Conservation (phyloP, 768 basidiomycete species). For the Lepiota venenata region DNA sequence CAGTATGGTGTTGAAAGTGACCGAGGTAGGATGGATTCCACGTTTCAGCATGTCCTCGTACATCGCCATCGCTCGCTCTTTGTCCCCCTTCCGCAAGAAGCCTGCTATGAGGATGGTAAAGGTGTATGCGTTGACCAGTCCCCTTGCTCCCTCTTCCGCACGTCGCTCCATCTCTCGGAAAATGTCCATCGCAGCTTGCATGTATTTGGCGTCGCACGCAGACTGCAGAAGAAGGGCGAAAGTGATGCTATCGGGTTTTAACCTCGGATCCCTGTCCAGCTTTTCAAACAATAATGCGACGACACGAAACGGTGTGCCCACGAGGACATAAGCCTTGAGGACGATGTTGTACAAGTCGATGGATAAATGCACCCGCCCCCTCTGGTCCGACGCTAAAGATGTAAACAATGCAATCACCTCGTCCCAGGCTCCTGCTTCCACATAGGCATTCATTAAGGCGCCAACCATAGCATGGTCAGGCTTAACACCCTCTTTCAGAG, state of each 20-base stretch:
- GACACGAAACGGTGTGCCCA: slow-evolving; percentile 70
- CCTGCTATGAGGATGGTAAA: slow-evolving; percentile 77
- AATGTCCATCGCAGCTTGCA: slow-evolving; percentile 63
- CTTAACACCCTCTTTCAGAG: slow-evolving; percentile 54
- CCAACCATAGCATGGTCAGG: slow-evolving; percentile 67
- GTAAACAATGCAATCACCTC: slow-evolving; percentile 72
- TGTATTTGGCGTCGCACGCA: slow-evolving; percentile 68
- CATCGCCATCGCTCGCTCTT: slow-evolving; percentile 52
- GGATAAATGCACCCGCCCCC: slow-evolving; percentile 31
- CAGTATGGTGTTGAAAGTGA: slow-evolving; percentile 71
- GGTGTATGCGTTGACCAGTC: slow-evolving; percentile 51
- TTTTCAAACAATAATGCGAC: slow-evolving; percentile 61
- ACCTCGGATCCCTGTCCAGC: slow-evolving; percentile 39
- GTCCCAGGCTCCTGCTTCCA: slow-evolving; percentile 76
- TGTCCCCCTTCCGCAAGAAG: slow-evolving; percentile 56
- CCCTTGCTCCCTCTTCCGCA: slow-evolving; percentile 31
- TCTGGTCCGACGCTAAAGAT: slow-evolving; percentile 18
- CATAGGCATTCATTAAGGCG: slow-evolving; percentile 78
- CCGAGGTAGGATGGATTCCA: slow-evolving; percentile 62
- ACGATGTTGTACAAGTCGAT: slow-evolving; percentile 74
- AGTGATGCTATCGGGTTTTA: slow-evolving; percentile 59
- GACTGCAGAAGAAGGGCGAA: slow-evolving; percentile 79
- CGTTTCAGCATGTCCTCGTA: slow-evolving; percentile 70
- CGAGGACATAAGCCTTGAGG: slow-evolving; percentile 78
- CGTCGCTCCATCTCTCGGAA: slow-evolving; percentile 63